phyloP scores from a whole-genome alignment of 345 rosid genomes.

The Trapa incisa region DNA sequence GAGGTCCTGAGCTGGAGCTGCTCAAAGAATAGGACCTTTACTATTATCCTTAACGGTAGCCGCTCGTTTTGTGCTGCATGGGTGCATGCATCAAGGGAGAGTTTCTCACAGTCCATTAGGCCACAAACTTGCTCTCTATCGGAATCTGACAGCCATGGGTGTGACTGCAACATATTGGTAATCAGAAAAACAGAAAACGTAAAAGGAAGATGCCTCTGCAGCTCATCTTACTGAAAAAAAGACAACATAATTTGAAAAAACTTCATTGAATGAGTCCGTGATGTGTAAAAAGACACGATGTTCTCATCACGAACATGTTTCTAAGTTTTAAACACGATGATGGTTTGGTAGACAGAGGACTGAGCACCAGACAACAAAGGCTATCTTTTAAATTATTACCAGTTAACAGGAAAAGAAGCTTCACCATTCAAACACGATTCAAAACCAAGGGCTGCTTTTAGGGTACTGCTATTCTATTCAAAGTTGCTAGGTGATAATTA shows the following conservation, averaged over 20 bases:
- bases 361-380: no score
- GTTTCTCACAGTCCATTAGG: constrained; percentile 90
- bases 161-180: constrained; percentile 50
- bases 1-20: constrained; percentile 98
- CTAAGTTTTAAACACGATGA: no score
- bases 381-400: no score
- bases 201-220: neutral
- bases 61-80: constrained; percentile 98
- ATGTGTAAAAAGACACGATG: no score
- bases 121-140: constrained; percentile 92
- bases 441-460: neutral
- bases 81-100: constrained; percentile 93
- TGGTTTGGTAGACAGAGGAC: no score
- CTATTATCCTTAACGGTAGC: constrained; percentile 72
- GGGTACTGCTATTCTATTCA: neutral
- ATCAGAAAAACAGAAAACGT: neutral
- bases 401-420: no score
- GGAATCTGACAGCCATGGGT: constrained; percentile 83
- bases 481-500: constrained; percentile 13
- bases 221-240: no score
- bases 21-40: constrained; percentile 96
- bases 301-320: no score
- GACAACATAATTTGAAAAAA: neutral
- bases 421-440: constrained; percentile 1
- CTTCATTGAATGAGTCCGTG: no score